phyloP scores from a whole-genome alignment of 441 rosid genomes.

The Mallotus repandus region DNA sequence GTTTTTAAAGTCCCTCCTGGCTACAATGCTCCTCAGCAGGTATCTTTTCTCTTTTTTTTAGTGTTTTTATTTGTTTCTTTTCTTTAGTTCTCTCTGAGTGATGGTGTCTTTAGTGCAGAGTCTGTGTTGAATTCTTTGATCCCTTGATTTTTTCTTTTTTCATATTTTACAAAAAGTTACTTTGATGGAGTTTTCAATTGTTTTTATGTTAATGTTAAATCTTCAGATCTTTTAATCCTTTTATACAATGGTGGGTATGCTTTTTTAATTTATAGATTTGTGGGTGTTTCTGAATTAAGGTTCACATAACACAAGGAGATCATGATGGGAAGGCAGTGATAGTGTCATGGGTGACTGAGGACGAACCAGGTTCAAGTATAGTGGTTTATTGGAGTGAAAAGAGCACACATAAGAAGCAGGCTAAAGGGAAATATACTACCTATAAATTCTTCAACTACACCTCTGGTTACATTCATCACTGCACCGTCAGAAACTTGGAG shows the following conservation, averaged over 20 bases:
- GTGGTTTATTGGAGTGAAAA: constrained; percentile 69
- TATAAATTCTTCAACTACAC: constrained; percentile 62
- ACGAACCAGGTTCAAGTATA: constrained; percentile 52
- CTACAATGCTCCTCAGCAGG: constrained; percentile 95
- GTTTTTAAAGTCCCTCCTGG: constrained; percentile 71
- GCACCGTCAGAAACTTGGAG: constrained; percentile 61
- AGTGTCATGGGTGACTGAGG: constrained; percentile 84
- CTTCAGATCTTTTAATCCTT: no score
- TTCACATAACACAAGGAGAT: constrained; percentile 92
- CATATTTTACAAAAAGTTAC: no score
- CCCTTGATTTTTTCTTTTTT: no score
- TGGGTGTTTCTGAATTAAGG: constrained; percentile 41
- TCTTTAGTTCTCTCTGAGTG: neutral
- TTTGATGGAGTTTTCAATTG: no score
- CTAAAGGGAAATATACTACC: constrained; percentile 44
- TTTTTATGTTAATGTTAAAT: no score
- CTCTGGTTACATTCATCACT: constrained; percentile 88
- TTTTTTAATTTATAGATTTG: constrained; percentile 6
- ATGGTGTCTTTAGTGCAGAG: no score
- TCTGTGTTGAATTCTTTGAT: no score
- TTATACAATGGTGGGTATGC: neutral
- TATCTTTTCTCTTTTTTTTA: constrained; percentile 14
- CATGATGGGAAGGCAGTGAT: constrained; percentile 69
- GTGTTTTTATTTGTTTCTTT: neutral
- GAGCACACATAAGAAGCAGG: constrained; percentile 36